These are phyloP conservation scores for Gonium pectorale DNA, from an alignment of 139 green algal species.

Conservation along the genomic window DNA sequence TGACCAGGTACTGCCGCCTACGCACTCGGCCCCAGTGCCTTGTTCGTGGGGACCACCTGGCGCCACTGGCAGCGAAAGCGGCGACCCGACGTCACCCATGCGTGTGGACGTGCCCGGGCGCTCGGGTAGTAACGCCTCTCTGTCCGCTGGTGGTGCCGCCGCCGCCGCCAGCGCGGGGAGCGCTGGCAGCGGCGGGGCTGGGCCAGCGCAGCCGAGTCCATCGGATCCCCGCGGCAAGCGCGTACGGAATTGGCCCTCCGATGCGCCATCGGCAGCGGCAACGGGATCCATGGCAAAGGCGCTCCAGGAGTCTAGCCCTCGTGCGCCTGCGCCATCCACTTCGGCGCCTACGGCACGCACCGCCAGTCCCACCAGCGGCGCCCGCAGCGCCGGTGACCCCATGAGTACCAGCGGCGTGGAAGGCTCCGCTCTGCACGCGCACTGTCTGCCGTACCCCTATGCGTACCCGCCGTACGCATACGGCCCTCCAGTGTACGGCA, in stretches of 20 bases:
- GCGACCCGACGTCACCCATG: conserved; percentile 13
- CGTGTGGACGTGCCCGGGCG: background rate
- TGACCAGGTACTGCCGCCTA: background rate
- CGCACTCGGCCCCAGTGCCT: conserved; percentile 4
- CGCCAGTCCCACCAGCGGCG: conserved; percentile 6
- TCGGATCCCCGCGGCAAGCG: conserved; percentile 18
- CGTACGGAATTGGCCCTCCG: background rate
- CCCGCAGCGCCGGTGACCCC: conserved; percentile 9
- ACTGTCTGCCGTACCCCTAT: background rate
- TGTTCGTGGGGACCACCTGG: too few species aligned
- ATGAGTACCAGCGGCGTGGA: conserved; percentile 10
- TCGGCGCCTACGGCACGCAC: background rate
- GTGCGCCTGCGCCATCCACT: background rate
- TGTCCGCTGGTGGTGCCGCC: background rate
- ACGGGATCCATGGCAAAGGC: background rate
- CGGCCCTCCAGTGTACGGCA: too few species aligned
- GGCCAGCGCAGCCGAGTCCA: background rate
- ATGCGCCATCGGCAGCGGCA: background rate
- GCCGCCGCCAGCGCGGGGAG: background rate
- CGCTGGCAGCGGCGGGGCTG: background rate
- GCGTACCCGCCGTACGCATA: conserved; percentile 25
- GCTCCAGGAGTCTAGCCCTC: too few species aligned
- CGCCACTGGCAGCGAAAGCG: too few species aligned
- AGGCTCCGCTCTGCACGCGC: background rate
- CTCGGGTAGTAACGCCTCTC: background rate